Evolutionary conservation across 2,329 filamentous ascomycete genomes (phyloP).

Genomic region (Fusarium pseudoanthophilum): DNA sequence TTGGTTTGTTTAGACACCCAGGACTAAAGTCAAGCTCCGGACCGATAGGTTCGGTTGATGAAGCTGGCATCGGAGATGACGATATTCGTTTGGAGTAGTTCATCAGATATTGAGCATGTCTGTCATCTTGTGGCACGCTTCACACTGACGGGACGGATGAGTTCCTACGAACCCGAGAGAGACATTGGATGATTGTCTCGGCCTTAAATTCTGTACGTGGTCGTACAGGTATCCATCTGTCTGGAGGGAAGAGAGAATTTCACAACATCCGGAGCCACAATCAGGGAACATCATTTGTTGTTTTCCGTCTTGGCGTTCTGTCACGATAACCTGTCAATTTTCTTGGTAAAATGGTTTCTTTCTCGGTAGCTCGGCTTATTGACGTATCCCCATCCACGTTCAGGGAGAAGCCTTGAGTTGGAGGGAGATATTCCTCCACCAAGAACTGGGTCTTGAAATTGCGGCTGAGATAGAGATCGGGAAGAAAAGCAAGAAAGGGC

Average conservation of each 20-base stretch:
- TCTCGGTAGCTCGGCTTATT: neutral
- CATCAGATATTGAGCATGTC: neutral
- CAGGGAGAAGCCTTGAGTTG: constrained; percentile 5
- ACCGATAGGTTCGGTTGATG: constrained; percentile 4
- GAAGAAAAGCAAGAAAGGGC: neutral
- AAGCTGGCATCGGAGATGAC: constrained; percentile 9
- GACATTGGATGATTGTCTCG: neutral
- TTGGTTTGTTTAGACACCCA: neutral
- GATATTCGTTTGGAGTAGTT: neutral
- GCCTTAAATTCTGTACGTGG: neutral
- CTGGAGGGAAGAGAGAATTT: neutral
- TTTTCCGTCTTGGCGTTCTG: constrained; percentile 4
- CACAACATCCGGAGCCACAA: neutral
- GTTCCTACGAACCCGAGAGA: neutral
- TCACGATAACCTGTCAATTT: neutral
- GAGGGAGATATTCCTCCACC: constrained; percentile 8
- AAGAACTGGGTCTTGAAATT: neutral
- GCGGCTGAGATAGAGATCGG: neutral
- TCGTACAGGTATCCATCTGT: neutral
- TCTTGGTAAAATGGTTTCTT: constrained; percentile 2
- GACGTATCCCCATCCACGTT: constrained; percentile 5
- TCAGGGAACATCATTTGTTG: neutral
- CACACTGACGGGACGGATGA: neutral
- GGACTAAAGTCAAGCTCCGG: neutral
- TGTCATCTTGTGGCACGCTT: constrained; percentile 2